phyloP scores from a whole-genome alignment of 108 stramenopile species.

The Phaeodactylum tricornutum region DNA sequence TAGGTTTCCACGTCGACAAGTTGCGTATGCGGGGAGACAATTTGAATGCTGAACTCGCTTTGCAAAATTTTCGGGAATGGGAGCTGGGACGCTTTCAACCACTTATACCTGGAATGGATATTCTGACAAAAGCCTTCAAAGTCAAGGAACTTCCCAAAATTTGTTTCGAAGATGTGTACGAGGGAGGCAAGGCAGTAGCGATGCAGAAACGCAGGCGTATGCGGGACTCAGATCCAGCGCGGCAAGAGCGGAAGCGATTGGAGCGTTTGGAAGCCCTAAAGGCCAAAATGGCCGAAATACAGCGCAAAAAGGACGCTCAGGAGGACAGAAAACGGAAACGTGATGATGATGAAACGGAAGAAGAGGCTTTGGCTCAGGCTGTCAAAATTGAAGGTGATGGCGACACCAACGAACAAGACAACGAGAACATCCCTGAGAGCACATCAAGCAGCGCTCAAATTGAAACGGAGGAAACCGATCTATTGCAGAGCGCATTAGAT shows the following conservation, averaged over 20 bases:
- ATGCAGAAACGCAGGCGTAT: constrained; percentile 73
- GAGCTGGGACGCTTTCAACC: constrained; percentile 70
- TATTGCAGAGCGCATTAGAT: constrained; percentile 66
- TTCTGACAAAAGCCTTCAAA: constrained; percentile 55
- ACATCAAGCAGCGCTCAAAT: constrained; percentile 5
- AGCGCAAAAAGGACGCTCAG: constrained; percentile 48
- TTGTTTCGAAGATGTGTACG: constrained; percentile 70
- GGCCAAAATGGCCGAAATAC: constrained; percentile 69
- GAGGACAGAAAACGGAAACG: constrained; percentile 18
- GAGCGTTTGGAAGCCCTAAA: constrained; percentile 54
- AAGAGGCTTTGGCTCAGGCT: neutral
- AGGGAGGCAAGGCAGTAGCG: constrained; percentile 70
- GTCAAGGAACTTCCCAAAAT: constrained; percentile 70
- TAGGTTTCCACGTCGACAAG: constrained; percentile 71
- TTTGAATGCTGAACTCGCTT: constrained; percentile 70
- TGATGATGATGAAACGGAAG: constrained; percentile 18
- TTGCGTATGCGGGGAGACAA: constrained; percentile 77
- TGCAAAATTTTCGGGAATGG: constrained; percentile 77
- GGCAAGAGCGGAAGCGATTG: constrained; percentile 48
- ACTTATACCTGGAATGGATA: constrained; percentile 69
- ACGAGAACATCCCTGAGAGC: neutral
- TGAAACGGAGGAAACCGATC: constrained; percentile 48
- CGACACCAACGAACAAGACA: constrained; percentile 6
- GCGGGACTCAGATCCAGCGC: constrained; percentile 66
- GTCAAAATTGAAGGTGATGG: constrained; percentile 12